Evolutionary conservation across 2,329 filamentous ascomycete species (phyloP).

Genomic region (Aspergillus neotritici): DNA sequence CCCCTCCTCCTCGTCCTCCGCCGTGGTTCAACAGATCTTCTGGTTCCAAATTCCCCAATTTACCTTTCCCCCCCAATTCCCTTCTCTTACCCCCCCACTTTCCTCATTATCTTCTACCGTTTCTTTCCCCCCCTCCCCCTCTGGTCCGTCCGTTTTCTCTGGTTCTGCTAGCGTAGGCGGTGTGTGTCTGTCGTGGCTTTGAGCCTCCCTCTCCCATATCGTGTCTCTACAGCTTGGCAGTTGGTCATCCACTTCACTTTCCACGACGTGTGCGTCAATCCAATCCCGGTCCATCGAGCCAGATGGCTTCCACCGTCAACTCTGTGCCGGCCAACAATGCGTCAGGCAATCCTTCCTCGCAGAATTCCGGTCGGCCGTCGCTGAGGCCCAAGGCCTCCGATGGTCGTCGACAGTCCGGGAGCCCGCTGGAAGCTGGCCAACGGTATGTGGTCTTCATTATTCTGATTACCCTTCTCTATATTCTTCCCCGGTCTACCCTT

Average conservation of each 20-base stretch:
- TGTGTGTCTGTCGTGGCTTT: constrained; percentile 37
- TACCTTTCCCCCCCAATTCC: constrained; percentile 5
- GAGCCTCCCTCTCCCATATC: constrained; percentile 23
- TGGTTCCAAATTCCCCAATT: background rate
- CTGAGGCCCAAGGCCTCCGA: constrained; percentile 51
- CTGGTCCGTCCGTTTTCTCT: constrained; percentile 4
- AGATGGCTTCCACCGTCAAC: constrained; percentile 40
- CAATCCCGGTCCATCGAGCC: constrained; percentile 22
- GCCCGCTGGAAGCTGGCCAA: constrained; percentile 50
- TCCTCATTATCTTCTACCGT: constrained; percentile 6
- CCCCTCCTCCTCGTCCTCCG: constrained; percentile 3
- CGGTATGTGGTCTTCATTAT: constrained; percentile 43
- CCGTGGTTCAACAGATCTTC: too few species aligned
- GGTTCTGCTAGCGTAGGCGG: constrained; percentile 32
- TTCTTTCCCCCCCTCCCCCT: constrained; percentile 4
- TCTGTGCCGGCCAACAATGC: constrained; percentile 32
- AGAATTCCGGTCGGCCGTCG: constrained; percentile 39
- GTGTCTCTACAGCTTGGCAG: constrained; percentile 23
- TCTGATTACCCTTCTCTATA: constrained; percentile 1
- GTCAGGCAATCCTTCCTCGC: constrained; percentile 35
- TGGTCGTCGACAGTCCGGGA: constrained; percentile 52
- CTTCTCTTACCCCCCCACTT: constrained; percentile 7
- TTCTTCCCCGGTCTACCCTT: background rate
- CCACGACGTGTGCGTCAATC: constrained; percentile 30
- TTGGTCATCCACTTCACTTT: constrained; percentile 29